Base-by-base conservation (phyloP, 2,329 filamentous ascomycete species). In the Hypomyces perniciosus region DNA sequence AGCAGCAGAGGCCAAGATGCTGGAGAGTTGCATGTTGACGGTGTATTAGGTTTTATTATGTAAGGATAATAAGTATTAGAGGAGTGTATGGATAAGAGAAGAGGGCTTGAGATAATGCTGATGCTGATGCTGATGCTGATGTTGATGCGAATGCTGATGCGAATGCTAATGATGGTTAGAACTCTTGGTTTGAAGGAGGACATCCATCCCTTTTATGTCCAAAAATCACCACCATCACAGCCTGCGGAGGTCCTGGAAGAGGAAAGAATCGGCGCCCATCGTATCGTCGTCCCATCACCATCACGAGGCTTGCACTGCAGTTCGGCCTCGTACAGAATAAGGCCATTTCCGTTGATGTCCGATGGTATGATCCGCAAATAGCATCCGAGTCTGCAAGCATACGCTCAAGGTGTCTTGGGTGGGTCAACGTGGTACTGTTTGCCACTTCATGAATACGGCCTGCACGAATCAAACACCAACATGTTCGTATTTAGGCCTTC, bases 1-100 rank as follows among this genome's bases (percentile, higher is more conserved):
- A 55, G 69, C 59, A 55, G 75, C 62, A 60, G 72, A 59, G 58
- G 63, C 60, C 57, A 74, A 51, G 57, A 74, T 55, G 58, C 58
- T 64, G 59, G 69, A 62, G 62, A 74, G 59, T 61, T 74, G 70
- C 74, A 77, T 76, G 48, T 61, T 75, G 61, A n/a, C 33, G 29
- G 44, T 30, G 4, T 27, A 12, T 38, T 34, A 20, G 28, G 28
- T 28, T 42, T 27, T 29, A 39, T 41, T 13, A 34, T 12, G 45
- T 38, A 41, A 20, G 34, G 27, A 5, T 35, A 29, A 40, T 31
- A 35, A 35, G 33, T 28, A 12, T 43, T 41, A 26, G 41, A 53
- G 29, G 46, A 31, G 12, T 29, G 26, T 31, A 12, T 45, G 35
- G 34, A 38, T 30, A 28, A 30, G 42, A 29, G 42, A 44, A 27